Conservation (phyloP, 1,284 basidiomycete species). For the Sporisorium exsertum region DNA sequence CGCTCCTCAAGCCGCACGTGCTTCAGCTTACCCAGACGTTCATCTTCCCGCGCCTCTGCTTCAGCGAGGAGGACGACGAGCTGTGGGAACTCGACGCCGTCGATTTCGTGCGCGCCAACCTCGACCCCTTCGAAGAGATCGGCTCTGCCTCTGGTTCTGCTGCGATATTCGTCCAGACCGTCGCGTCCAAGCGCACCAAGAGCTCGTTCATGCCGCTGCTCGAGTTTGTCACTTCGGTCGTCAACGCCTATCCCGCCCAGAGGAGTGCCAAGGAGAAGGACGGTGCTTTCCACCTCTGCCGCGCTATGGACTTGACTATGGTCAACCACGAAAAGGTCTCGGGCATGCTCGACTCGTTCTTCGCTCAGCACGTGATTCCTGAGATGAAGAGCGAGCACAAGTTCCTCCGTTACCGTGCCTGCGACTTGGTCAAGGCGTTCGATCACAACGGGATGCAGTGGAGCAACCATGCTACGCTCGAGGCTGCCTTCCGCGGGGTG, state of each 20-base stretch:
- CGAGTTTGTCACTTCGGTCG: conserved; percentile 63
- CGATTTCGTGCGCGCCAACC: conserved; percentile 63
- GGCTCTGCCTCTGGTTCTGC: conserved; percentile 54
- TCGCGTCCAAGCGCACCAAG: conserved; percentile 65
- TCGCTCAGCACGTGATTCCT: conserved; percentile 64
- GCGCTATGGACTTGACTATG: conserved; percentile 60
- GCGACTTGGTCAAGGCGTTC: conserved; percentile 61
- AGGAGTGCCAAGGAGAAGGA: conserved; percentile 62
- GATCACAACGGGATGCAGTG: conserved; percentile 64
- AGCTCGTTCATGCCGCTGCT: conserved; percentile 62
- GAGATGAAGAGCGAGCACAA: conserved; percentile 59
- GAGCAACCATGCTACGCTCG: conserved; percentile 56
- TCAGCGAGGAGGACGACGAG: conserved; percentile 63
- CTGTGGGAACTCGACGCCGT: conserved; percentile 66
- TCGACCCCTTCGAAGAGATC: conserved; percentile 64
- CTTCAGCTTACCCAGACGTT: conserved; percentile 59
- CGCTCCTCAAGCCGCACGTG: conserved; percentile 64
- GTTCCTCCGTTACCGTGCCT: conserved; percentile 64
- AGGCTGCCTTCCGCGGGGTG: conserved; percentile 63
- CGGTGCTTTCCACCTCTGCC: conserved; percentile 63
- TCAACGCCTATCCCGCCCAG: conserved; percentile 60
- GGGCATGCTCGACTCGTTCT: conserved; percentile 61
- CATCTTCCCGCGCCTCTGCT: conserved; percentile 66
- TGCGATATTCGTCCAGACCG: conserved; percentile 54
- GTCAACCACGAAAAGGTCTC: conserved; percentile 59